These are phyloP conservation scores for Carex kokanica DNA, from an alignment of 176 grass and related monocot species.

Conservation along the genomic window DNA sequence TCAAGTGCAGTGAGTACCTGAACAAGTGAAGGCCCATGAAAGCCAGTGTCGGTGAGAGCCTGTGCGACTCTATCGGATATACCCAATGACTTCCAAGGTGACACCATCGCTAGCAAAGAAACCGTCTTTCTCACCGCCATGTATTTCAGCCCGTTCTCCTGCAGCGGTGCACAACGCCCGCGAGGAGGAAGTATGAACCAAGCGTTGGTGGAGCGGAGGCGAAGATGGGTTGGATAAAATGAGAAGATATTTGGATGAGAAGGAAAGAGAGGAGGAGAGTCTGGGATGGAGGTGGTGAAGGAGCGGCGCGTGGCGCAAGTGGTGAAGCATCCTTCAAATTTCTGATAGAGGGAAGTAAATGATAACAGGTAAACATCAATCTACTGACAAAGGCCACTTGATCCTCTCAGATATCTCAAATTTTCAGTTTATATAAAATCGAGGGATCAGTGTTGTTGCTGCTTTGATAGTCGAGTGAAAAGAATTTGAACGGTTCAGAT, in stretches of 20 bases:
- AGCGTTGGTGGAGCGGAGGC: conserved; percentile 19
- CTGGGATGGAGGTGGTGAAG: conserved; percentile 35
- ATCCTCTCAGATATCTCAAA: no score
- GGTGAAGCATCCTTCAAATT: conserved; percentile 30
- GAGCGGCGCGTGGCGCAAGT: conserved; percentile 60
- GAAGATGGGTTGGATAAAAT: conserved; percentile 2
- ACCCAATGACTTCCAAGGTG: conserved; percentile 67
- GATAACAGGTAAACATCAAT: no score
- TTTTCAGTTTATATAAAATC: no score
- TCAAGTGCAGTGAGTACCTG: conserved; percentile 42
- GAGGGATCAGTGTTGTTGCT: no score
- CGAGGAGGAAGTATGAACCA: background rate
- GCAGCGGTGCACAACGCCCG: conserved; percentile 30
- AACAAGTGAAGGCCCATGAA: conserved; percentile 60
- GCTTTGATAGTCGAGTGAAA: no score
- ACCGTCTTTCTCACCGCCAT: conserved; percentile 1
- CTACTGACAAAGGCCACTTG: no score
- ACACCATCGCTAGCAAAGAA: conserved; percentile 72
- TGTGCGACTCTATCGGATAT: conserved; percentile 47
- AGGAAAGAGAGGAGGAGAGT: conserved; percentile 25
- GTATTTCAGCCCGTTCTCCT: background rate
- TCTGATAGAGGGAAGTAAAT: background rate
- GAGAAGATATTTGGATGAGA: conserved; percentile 33
- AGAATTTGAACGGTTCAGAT: no score
- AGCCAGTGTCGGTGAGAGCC: conserved; percentile 29